Percentiles rank a stretch among this genome's conserved stretches.
Conservation (phyloP, 176 grass and related monocot species). For the Dendrocalamus sinicus region DNA sequence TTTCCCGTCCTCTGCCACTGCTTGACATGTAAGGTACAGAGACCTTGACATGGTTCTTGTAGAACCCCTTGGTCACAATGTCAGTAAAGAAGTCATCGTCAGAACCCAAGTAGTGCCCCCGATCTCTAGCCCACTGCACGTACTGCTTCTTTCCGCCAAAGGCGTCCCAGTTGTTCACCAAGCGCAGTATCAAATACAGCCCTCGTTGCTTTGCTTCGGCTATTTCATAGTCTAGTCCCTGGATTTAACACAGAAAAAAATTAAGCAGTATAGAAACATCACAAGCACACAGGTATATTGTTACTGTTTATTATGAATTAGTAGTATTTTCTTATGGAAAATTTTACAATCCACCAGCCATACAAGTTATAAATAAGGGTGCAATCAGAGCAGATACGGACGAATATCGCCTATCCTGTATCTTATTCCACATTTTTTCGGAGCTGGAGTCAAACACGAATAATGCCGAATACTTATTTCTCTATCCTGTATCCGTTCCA, state of each 20-base stretch:
- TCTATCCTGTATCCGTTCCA: too few relatives aligned
- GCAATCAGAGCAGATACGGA: too few relatives aligned
- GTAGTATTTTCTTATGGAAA: neutral
- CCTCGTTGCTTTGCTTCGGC: constrained; percentile 67
- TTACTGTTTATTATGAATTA: neutral
- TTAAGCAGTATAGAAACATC: neutral
- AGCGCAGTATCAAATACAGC: constrained; percentile 66
- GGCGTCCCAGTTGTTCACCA: constrained; percentile 77
- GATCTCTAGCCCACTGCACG: constrained; percentile 72
- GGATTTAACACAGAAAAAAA: neutral
- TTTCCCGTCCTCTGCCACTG: too few relatives aligned
- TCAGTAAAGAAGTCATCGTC: constrained; percentile 66
- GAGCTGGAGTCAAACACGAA: too few relatives aligned
- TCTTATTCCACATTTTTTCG: too few relatives aligned
- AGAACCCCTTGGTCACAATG: constrained; percentile 52
- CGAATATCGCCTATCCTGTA: too few relatives aligned
- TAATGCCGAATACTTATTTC: too few relatives aligned
- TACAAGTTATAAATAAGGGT: too few relatives aligned
- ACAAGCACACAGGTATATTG: neutral
- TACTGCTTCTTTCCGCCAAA: constrained; percentile 83
- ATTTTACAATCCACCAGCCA: neutral
- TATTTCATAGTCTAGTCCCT: constrained; percentile 78
- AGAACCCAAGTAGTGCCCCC: constrained; percentile 54
- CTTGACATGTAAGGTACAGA: neutral
- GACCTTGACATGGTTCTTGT: constrained; percentile 80